Base-by-base conservation (phyloP, 805 yeast genomes). In the Zygosaccharomyces kombuchaensis region DNA sequence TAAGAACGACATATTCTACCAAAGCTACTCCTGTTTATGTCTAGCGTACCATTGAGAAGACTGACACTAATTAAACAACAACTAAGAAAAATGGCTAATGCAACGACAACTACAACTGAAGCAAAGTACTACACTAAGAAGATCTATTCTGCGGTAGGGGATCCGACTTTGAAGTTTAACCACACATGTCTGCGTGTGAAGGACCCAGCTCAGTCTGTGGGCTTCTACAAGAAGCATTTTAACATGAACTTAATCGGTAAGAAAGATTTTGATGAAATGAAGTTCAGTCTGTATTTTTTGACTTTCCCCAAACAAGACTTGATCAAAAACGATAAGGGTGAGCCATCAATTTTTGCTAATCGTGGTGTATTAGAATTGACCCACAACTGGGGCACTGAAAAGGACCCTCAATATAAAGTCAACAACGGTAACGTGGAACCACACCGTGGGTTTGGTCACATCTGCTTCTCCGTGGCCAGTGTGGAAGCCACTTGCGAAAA, bases 381-480 rank as follows among this genome's bases (percentile, higher is more conserved):
- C 52, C 95, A 88, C 68, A 77, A 82, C 59, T 81, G 85, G 69
- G 93, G 91, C 9, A 73, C 82, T 38, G 86, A 84, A 66, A 66
- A 65, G 47, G 82, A 80, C 53, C 67, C 72, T 1, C 63, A 68
- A 7, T 88, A 73, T 68, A 72, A 67, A 48, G 66, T 84, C 40
- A 84, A 78, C 69, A 84, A 83, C 60, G 99, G 99, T 48, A 91
- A 93, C 63, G 80, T 74, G 7, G 88, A 83, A 43, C 91, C 95
- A 32, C 72, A 80, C 64, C 77, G 91, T 54, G 98, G 99, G 0
- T 91, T 90, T 61, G 99, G 99, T 17, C 99, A 91, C 68, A 81
- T 89, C 48, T 88, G 96, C 67, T 69, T 91, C 54, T 75, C 96
- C 1, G 96, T 90, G 12, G 87, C 87, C 55, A 82, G 90, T 68